Evolutionary conservation across 768 basidiomycete genomes (phyloP), one percentile per base, ranked within the genome.

Genomic region (Udeniomyces megalosporus): DNA sequence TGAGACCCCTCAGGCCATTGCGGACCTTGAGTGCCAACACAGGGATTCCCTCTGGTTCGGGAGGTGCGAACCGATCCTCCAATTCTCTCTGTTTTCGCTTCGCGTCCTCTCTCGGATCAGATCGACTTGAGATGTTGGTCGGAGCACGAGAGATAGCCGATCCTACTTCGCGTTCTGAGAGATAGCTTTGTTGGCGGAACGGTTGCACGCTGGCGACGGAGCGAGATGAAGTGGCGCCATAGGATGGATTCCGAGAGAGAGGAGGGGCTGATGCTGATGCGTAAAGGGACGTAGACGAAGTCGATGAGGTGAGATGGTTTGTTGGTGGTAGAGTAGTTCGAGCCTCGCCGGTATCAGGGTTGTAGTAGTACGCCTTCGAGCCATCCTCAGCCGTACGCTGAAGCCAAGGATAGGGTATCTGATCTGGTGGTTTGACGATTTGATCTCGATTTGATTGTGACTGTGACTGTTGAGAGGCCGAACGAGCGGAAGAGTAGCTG

Each of bases 311-410:
- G 10, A 42, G 38, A 42, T 8, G 38, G 38, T 42, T 8, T 42
- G 26, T 61, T 20, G 45, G 50, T 55, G 35, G 65, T 53, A 10
- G 90, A 90, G 68, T 95, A 88, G 67, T 83, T 80, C 28, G 83
- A 44, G 81, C 71, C 62, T 77, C 74, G 26, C 75, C 75, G 4
- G 77, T 77, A 20, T 71, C 67, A 0, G 88, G 88, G 70, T 96
- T 97, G 66, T 88, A 80, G 75, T 96, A 97, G 77, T 84, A 92
- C 71, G 96, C 90, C 90, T 93, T 58, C 24, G 55, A 38, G 12
- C 55, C 55, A 20, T 57, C 55, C 28, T 57, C 55, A 28, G 55
- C 46, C 44, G 29, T 44, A 4, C 55, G 42, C 24, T 5, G n/a
- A 28, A 57, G 28, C 55, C 55, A 57, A 0, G 55, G 55, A 11